Evolutionary conservation across 768 basidiomycete genomes (phyloP), one percentile per base, ranked within the genome.

Genomic region (Nidula microcarpa): DNA sequence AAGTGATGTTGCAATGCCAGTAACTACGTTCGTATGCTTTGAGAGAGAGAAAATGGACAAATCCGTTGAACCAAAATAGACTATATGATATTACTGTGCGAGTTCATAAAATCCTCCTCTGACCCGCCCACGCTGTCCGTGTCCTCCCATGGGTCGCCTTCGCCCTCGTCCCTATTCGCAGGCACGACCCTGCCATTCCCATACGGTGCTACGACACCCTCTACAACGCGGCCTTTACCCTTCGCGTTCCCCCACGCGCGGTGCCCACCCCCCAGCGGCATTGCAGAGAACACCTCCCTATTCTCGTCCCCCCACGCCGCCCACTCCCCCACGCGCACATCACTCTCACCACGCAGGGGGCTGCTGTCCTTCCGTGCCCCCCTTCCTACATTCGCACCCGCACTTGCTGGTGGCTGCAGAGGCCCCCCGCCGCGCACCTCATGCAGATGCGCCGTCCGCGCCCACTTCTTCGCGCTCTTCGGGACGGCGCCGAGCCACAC

Each of bases 361-460:
- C n/a, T 47, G 14, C n/a, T 13, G 18, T 47, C n/a, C 30, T 11
- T 16, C 11, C 45, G 30, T 5, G 5, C 2, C 16, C 11, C 11
- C 30, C 30, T 49, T 3, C 9, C 34, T 23, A 23, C 23, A 23
- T 23, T 23, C 23, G 23, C 23, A 23, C 23, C 23, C 23, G 23
- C 23, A 23, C 23, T 23, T 23, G 23, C 23, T 23, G 23, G 23
- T 23, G 23, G 23, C 23, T 23, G 23, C 23, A 4, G 23, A 23
- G 23, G 1, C 23, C 23, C 23, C 2, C 23, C 43, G 43, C 51
- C 57, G 44, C 62, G 76, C 53, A 87, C 80, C 60, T 86, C 83
- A 56, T 89, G 87, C 45, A 89, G 58, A 70, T 89, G 87, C 3
- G 87, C 82, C 0, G 74, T 85, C 36, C 83, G 72, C 17, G 86